Percentiles rank a stretch among this genome's conserved stretches.
These are phyloP conservation scores for Elaeis guineensis DNA, from an alignment of 176 grass and related monocot species.

Conservation along the genomic window DNA sequence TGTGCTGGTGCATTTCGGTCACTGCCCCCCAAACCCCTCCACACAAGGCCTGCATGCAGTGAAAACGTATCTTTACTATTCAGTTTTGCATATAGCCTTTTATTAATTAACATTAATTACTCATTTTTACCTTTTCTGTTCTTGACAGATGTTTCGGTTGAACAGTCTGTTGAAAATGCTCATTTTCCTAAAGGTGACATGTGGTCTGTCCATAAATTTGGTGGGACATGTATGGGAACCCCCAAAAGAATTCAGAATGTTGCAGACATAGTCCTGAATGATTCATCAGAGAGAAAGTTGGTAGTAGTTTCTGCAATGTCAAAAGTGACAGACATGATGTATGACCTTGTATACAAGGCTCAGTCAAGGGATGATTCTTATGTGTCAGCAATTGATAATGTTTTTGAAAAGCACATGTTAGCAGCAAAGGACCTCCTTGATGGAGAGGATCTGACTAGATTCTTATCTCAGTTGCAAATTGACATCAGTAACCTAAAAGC, in stretches of 20 bases:
- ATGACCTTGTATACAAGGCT: constrained; percentile 83
- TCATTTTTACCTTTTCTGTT: constrained; percentile 2
- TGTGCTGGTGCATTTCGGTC: too few species aligned
- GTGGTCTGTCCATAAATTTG: constrained; percentile 99
- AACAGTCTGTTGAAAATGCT: constrained; percentile 49
- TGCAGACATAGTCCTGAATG: constrained; percentile 66
- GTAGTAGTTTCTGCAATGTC: constrained; percentile 97
- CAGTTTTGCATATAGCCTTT: too few species aligned
- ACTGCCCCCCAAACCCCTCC: too few species aligned
- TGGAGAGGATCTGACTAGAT: constrained; percentile 80
- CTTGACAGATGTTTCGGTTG: constrained; percentile 48
- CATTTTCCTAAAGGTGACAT: constrained; percentile 77
- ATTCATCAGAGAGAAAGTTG: constrained; percentile 84
- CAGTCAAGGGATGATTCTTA: constrained; percentile 83
- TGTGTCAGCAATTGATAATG: constrained; percentile 45
- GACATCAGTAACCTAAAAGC: constrained; percentile 84
- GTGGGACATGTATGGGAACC: constrained; percentile 95
- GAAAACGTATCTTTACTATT: too few species aligned
- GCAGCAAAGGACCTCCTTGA: constrained; percentile 82
- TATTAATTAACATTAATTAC: too few species aligned
- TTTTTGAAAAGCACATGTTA: constrained; percentile 86
- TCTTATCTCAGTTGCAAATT: constrained; percentile 65
- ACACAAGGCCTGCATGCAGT: too few species aligned
- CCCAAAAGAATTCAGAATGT: constrained; percentile 87
- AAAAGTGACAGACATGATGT: constrained; percentile 97